Evolutionary conservation across 2,329 filamentous ascomycete species (phyloP).

Genomic region (Phoma herbarum): DNA sequence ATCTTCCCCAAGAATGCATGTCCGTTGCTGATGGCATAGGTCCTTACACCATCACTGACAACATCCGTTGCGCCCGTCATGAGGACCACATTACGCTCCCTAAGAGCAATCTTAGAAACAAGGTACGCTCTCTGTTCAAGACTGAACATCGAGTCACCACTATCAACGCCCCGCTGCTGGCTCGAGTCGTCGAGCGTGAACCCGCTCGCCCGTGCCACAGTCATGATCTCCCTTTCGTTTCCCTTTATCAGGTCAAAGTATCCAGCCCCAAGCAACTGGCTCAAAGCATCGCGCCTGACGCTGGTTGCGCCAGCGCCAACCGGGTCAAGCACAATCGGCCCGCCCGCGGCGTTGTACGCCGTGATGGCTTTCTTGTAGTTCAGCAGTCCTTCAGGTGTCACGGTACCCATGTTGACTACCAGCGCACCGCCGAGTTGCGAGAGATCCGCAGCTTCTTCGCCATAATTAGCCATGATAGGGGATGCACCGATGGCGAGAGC

Average conservation of each 20-base stretch:
- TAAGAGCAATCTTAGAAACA: conserved; percentile 71
- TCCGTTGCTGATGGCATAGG: conserved; percentile 77
- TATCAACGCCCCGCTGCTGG: conserved; percentile 87
- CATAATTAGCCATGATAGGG: conserved; percentile 93
- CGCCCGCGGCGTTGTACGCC: conserved; percentile 80
- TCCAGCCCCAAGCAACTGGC: conserved; percentile 73
- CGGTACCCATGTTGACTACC: conserved; percentile 94
- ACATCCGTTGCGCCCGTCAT: conserved; percentile 84
- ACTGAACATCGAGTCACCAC: conserved; percentile 64
- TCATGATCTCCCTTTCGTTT: conserved; percentile 86
- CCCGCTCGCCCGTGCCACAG: conserved; percentile 65
- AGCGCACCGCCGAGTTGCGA: conserved; percentile 78
- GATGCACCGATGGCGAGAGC: conserved; percentile 84
- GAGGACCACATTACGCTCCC: conserved; percentile 76
- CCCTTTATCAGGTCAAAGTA: conserved; percentile 92
- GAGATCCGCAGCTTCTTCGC: conserved; percentile 82
- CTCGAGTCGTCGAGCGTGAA: conserved; percentile 50
- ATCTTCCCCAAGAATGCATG: conserved; percentile 74
- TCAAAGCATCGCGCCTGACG: conserved; percentile 75
- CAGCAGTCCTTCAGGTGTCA: conserved; percentile 75
- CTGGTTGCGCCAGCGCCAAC: conserved; percentile 87
- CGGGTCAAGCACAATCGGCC: conserved; percentile 85
- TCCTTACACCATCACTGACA: conserved; percentile 75
- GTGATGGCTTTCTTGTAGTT: conserved; percentile 78
- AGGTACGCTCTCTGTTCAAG: conserved; percentile 67